Conservation (phyloP, 1,284 basidiomycete species). For the Cystobasidium pallidum region DNA sequence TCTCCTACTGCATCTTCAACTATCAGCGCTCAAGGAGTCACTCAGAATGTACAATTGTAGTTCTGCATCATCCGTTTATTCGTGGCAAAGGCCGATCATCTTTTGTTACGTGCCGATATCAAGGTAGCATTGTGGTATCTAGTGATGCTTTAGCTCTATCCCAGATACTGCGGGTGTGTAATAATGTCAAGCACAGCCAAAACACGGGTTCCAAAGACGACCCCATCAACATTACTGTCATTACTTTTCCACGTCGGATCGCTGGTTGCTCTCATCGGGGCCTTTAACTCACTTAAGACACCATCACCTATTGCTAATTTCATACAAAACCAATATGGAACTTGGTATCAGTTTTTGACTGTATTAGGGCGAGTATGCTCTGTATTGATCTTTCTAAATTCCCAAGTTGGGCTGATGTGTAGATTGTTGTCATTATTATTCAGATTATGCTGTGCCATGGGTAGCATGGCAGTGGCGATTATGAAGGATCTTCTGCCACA, state of each 20-base stretch:
- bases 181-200: not conserved
- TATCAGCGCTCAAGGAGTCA: not conserved
- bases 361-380: slow-evolving; percentile 24
- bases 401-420: not conserved
- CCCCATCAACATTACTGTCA: slow-evolving; percentile 25
- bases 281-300: slow-evolving; percentile 37
- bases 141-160: not conserved
- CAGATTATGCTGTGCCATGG: slow-evolving; percentile 44
- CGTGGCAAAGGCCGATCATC: not conserved
- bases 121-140: not conserved
- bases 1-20: not conserved
- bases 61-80: not conserved
- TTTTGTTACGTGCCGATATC: not conserved
- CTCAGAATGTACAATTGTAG: not conserved
- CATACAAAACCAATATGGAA: slow-evolving; percentile 28
- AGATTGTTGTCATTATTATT: no score
- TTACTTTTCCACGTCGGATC: slow-evolving; percentile 32
- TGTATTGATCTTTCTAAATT: no score
- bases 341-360: slow-evolving; percentile 43
- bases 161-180: not conserved
- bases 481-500: slow-evolving; percentile 46
- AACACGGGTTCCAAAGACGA: slow-evolving; percentile 26
- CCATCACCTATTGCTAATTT: slow-evolving; percentile 33
- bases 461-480: slow-evolving; percentile 45
- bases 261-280: slow-evolving; percentile 19